phyloP scores from a whole-genome alignment of 169 alveolate genomes.

The Babesia microti region DNA sequence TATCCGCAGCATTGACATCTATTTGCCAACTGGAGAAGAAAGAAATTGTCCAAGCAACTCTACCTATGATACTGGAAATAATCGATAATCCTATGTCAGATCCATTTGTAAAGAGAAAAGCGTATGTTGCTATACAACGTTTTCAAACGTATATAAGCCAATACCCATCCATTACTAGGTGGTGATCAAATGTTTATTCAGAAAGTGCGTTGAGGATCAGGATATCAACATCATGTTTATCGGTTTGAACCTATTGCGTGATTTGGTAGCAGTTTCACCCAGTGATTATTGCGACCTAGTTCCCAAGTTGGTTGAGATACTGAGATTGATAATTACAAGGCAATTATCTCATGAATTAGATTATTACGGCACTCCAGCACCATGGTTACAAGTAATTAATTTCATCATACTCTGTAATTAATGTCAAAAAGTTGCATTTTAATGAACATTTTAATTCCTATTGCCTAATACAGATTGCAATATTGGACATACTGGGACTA shows the following conservation, averaged over 20 bases:
- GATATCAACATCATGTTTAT: conserved; percentile 91
- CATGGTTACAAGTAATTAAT: conserved; percentile 82
- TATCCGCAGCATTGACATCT: conserved; percentile 76
- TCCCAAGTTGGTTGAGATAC: conserved; percentile 74
- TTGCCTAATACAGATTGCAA: neutral
- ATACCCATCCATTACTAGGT: conserved; percentile 3
- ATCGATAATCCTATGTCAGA: conserved; percentile 62
- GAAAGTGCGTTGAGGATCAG: conserved; percentile 79
- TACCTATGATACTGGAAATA: conserved; percentile 71
- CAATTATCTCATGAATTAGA: conserved; percentile 82
- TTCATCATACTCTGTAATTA: conserved; percentile 12
- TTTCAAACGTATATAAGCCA: conserved; percentile 45
- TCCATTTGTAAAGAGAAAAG: conserved; percentile 82
- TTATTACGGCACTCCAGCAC: conserved; percentile 90
- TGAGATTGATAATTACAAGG: conserved; percentile 83
- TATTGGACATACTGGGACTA: conserved; percentile 13
- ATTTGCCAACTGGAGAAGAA: conserved; percentile 76
- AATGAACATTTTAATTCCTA: neutral
- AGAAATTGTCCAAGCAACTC: conserved; percentile 78
- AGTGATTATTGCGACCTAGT: conserved; percentile 70
- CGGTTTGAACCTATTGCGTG: conserved; percentile 72
- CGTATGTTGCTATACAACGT: conserved; percentile 74
- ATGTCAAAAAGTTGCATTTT: conserved; percentile 2
- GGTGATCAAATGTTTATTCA: conserved; percentile 56
- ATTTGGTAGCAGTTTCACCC: conserved; percentile 55